These are phyloP conservation scores for Microsporum canis DNA, from an alignment of 2,329 filamentous ascomycete genomes.

Conservation along the genomic window DNA sequence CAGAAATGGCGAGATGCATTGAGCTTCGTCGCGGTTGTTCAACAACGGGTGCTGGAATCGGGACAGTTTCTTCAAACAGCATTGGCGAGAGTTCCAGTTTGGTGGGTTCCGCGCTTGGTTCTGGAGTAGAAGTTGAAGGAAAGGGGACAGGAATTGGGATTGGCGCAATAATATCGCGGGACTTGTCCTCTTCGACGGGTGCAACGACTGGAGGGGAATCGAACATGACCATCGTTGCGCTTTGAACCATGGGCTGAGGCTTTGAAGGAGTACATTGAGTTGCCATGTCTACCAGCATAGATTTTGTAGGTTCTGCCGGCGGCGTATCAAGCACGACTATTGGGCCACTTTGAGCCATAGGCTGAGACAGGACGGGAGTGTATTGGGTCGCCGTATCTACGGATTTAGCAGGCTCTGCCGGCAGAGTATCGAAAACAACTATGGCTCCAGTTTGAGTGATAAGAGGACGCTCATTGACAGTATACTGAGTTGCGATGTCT, in stretches of 20 bases:
- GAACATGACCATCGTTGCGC: constrained; percentile 18
- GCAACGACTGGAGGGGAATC: constrained; percentile 30
- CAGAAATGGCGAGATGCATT: constrained; percentile 21
- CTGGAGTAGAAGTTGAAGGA: constrained; percentile 9
- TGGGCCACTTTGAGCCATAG: not conserved
- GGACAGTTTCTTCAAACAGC: constrained; percentile 26
- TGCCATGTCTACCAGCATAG: not conserved
- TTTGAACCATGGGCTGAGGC: not conserved
- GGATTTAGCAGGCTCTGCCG: not conserved
- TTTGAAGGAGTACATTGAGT: not conserved
- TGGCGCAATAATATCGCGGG: not conserved
- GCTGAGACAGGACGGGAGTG: not conserved
- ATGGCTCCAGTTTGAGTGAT: constrained; percentile 18
- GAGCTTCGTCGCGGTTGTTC: constrained; percentile 21
- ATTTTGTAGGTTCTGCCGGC: not conserved
- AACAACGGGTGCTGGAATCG: constrained; percentile 35
- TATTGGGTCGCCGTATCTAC: not conserved
- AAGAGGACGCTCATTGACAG: constrained; percentile 24
- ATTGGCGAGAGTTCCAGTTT: constrained; percentile 26
- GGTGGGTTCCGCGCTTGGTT: constrained; percentile 12
- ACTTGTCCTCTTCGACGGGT: not conserved
- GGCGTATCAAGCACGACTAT: not conserved
- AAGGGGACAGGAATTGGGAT: constrained; percentile 6
- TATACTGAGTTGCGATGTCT: constrained; percentile 35
- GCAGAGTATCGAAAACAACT: constrained; percentile 18